A percentile compares a stretch with the other conserved stretches of the same genome.
Conservation (phyloP, 2,329 filamentous ascomycete genomes). For the Colletotrichum phormii region DNA sequence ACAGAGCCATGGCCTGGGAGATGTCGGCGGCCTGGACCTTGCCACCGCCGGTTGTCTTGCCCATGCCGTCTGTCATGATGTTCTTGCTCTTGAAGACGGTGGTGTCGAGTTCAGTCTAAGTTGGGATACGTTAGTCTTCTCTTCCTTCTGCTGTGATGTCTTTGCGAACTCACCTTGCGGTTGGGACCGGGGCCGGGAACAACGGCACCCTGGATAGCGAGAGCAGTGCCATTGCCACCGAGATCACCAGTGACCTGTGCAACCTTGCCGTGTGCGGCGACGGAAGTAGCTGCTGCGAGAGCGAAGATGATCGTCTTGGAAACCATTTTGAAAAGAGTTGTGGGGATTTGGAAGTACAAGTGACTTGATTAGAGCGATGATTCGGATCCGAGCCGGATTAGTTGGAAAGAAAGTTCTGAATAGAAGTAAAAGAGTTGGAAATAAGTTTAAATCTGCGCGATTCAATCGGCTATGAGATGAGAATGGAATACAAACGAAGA, state of each 20-base stretch:
- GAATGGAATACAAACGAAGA: constrained; percentile 1
- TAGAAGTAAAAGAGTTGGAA: not conserved
- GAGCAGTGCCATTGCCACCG: constrained; percentile 53
- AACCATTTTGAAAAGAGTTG: constrained; percentile 33
- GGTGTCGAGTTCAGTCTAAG: constrained; percentile 55
- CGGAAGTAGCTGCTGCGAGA: constrained; percentile 43
- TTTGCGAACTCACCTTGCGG: constrained; percentile 39
- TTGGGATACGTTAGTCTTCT: not conserved
- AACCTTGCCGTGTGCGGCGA: constrained; percentile 46
- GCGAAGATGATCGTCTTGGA: constrained; percentile 38
- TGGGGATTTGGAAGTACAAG: not conserved
- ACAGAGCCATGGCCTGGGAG: constrained; percentile 47
- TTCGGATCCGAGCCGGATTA: not conserved
- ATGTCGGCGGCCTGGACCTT: constrained; percentile 50
- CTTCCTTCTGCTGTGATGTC: not conserved
- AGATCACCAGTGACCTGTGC: constrained; percentile 43
- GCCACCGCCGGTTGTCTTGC: constrained; percentile 49
- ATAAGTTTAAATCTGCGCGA: constrained; percentile 7
- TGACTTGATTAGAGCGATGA: not conserved
- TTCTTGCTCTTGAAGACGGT: constrained; percentile 54
- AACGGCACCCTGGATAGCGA: constrained; percentile 51
- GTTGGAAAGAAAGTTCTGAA: not conserved
- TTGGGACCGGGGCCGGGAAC: constrained; percentile 55
- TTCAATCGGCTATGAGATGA: constrained; percentile 30
- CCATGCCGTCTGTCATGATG: constrained; percentile 51